A percentile compares a stretch with the other conserved stretches of the same genome.
Evolutionary conservation across 495 filamentous ascomycete genomes (phyloP).

Genomic region (Podospora didyma): DNA sequence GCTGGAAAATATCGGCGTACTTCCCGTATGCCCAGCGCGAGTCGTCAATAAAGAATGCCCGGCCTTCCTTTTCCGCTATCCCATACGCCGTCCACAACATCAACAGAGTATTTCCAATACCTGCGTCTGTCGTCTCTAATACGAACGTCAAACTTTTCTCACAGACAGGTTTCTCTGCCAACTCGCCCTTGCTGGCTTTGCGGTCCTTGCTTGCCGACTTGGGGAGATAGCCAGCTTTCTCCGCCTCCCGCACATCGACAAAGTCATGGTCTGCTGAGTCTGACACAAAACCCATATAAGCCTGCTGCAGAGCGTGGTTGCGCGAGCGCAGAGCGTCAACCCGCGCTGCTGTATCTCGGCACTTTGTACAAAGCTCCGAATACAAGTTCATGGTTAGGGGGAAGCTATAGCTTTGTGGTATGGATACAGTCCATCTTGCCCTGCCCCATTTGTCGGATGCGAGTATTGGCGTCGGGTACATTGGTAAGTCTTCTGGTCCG

Average conservation of each 20-base stretch:
- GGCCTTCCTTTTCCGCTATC: conserved; percentile 61
- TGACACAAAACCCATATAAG: conserved; percentile 49
- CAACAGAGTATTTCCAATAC: conserved; percentile 65
- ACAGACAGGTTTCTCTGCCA: conserved; percentile 47
- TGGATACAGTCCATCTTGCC: conserved; percentile 65
- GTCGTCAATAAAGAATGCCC: conserved; percentile 74
- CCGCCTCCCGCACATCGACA: conserved; percentile 62
- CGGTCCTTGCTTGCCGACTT: conserved; percentile 14
- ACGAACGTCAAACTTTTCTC: conserved; percentile 65
- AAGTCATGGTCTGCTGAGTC: conserved; percentile 59
- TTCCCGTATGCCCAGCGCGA: conserved; percentile 71
- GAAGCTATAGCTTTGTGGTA: conserved; percentile 54
- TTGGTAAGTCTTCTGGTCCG: conserved; percentile 45
- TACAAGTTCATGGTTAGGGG: conserved; percentile 59
- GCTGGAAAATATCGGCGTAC: conserved; percentile 62
- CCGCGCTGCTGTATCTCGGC: conserved; percentile 49
- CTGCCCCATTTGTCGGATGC: conserved; percentile 53
- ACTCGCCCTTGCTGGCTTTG: conserved; percentile 18
- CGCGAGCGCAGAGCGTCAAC: conserved; percentile 43
- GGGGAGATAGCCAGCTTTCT: conserved; percentile 53
- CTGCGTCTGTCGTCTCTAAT: conserved; percentile 62
- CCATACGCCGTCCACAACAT: conserved; percentile 75
- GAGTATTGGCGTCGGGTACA: conserved; percentile 55
- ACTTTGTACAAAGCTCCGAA: conserved; percentile 54
- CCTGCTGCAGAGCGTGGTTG: conserved; percentile 31